Evolutionary conservation across 495 filamentous ascomycete species (phyloP).

Genomic region (Penicillium malachiteum): DNA sequence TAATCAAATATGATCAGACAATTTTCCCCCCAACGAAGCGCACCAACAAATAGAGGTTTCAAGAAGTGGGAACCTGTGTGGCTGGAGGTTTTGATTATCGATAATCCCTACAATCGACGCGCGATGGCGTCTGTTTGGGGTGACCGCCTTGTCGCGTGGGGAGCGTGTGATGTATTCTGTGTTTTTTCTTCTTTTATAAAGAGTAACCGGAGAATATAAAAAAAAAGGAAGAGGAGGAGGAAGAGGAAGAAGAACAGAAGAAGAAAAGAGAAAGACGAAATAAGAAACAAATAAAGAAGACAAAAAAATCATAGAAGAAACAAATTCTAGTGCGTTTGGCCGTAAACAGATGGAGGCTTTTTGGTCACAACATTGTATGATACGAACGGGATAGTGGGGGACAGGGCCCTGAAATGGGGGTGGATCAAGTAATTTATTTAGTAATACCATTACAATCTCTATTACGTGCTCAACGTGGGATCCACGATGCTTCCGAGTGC

Average conservation of each 20-base stretch:
- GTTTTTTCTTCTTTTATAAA: not conserved
- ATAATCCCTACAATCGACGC: slow-evolving; percentile 36
- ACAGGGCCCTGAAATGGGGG: not conserved
- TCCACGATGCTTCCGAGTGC: slow-evolving; percentile 32
- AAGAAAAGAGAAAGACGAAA: not conserved
- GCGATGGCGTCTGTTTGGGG: slow-evolving; percentile 36
- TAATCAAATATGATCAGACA: too few relatives aligned
- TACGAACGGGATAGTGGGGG: slow-evolving; percentile 5
- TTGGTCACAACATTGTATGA: slow-evolving; percentile 17
- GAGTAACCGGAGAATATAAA: not conserved
- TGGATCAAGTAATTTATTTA: not conserved
- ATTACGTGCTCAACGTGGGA: slow-evolving; percentile 24
- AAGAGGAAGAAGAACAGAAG: slow-evolving; percentile 5
- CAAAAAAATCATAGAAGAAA: slow-evolving; percentile 8
- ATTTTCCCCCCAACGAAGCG: not conserved
- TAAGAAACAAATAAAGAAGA: slow-evolving; percentile 6
- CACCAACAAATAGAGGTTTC: slow-evolving; percentile 5
- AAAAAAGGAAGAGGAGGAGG: not conserved
- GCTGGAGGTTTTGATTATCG: slow-evolving; percentile 35
- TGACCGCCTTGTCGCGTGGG: slow-evolving; percentile 38
- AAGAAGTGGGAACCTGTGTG: slow-evolving; percentile 16
- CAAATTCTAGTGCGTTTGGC: slow-evolving; percentile 17
- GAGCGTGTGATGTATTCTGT: slow-evolving; percentile 15
- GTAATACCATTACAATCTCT: slow-evolving; percentile 25
- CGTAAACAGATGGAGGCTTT: slow-evolving; percentile 30